Conservation (phyloP, 805 yeast species). For the Candida oleophila region DNA sequence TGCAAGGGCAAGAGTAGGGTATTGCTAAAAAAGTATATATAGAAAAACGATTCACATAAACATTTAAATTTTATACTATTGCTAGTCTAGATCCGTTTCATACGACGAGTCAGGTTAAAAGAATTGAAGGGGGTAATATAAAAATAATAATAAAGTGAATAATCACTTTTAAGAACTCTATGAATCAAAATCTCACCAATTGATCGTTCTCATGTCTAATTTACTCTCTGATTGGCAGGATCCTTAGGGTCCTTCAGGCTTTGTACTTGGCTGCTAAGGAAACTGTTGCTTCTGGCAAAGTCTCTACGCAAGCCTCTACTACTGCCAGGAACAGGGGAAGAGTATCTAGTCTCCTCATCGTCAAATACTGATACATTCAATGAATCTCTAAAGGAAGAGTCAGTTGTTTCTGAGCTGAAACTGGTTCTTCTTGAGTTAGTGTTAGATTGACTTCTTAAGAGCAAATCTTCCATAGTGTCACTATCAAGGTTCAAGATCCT, state of each 20-base stretch:
- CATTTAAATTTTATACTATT: background rate
- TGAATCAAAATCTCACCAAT: background rate
- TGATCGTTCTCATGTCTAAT: background rate
- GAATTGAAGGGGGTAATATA: background rate
- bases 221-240: background rate
- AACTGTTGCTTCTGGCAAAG: conserved; percentile 1
- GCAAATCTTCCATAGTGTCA: conserved; percentile 1
- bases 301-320: conserved; percentile 3
- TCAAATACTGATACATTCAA: background rate
- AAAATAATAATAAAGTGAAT: too few species aligned
- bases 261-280: background rate
- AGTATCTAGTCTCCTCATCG: background rate
- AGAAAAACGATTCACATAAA: too few species aligned
- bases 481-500: background rate
- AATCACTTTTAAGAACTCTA: background rate
- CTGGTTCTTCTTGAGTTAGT: conserved; percentile 1
- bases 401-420: background rate
- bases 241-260: background rate
- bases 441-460: background rate
- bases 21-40: too few species aligned
- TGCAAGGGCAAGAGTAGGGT: too few species aligned
- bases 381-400: conserved; percentile 1
- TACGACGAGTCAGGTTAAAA: background rate
- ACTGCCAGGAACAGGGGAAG: conserved; percentile 1
- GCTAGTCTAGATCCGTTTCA: background rate